Conservation (phyloP, 106 monocot genomes). For the Triglochin maritima region DNA sequence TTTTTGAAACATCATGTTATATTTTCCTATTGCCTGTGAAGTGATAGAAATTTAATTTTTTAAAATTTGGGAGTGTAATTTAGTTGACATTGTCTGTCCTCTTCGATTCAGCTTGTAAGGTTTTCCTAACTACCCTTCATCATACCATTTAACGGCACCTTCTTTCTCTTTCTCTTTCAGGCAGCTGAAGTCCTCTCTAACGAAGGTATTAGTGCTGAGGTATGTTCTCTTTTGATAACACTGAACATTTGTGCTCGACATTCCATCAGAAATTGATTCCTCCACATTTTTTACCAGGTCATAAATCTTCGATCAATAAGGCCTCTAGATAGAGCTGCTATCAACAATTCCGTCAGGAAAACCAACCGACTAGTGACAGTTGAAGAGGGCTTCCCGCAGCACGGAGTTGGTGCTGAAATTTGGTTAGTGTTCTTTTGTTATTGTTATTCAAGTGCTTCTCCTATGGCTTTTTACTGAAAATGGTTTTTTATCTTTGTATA, state of each 20-base stretch:
- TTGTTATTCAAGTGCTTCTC: neutral
- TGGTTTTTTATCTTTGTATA: slow-evolving; percentile 6
- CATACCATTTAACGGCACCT: too few species aligned
- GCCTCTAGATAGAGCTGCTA: slow-evolving; percentile 79
- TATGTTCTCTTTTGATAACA: neutral
- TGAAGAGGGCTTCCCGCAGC: slow-evolving; percentile 96
- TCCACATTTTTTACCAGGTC: slow-evolving; percentile 25
- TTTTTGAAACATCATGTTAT: too few species aligned
- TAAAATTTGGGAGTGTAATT: too few species aligned
- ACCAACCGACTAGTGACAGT: slow-evolving; percentile 79
- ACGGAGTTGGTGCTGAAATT: slow-evolving; percentile 85
- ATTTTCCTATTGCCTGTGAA: too few species aligned
- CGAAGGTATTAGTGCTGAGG: slow-evolving; percentile 27
- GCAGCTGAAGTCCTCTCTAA: slow-evolving; percentile 21
- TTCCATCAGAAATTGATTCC: neutral
- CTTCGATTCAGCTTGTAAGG: too few species aligned
- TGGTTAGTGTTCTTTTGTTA: slow-evolving; percentile 33
- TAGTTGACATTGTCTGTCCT: too few species aligned
- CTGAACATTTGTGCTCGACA: neutral
- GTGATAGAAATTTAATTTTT: too few species aligned
- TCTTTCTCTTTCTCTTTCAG: neutral
- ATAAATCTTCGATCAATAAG: slow-evolving; percentile 91
- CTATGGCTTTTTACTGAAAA: neutral
- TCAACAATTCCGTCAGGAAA: slow-evolving; percentile 81
- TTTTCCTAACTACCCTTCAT: too few species aligned